phyloP scores from a whole-genome alignment of 257 asterid species.

The Phtheirospermum japonicum region DNA sequence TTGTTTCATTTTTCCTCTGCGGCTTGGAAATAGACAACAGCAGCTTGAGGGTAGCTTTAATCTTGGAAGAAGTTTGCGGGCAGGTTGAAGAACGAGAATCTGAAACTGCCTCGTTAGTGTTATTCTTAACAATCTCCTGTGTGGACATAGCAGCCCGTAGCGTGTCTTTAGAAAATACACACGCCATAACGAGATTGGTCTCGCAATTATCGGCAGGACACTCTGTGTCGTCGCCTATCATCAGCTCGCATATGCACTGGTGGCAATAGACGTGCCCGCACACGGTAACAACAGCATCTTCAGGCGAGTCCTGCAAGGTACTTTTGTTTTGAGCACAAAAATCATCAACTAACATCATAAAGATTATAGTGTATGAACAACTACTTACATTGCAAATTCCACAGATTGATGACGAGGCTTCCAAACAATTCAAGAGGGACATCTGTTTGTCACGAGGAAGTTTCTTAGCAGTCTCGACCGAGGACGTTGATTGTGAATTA shows the following conservation, averaged over 20 bases:
- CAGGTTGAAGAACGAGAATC: conserved; percentile 37
- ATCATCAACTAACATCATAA: no score
- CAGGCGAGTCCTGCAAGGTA: conserved; percentile 87
- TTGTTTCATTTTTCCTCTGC: neutral
- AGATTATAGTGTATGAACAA: neutral
- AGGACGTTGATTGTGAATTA: conserved; percentile 55
- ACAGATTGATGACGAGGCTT: conserved; percentile 84
- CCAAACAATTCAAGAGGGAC: conserved; percentile 72
- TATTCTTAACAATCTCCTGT: conserved; percentile 32
- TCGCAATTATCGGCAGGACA: conserved; percentile 81
- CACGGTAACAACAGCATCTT: conserved; percentile 85
- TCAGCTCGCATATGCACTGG: conserved; percentile 87
- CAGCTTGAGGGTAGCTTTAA: conserved; percentile 76
- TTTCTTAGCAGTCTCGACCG: conserved; percentile 74
- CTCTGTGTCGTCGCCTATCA: conserved; percentile 68
- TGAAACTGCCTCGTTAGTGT: conserved; percentile 31
- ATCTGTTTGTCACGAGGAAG: conserved; percentile 64
- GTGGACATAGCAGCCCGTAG: conserved; percentile 51
- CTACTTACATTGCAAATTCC: conserved; percentile 85
- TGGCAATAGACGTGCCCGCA: conserved; percentile 96
- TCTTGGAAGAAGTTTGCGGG: conserved; percentile 79
- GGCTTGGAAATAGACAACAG: conserved; percentile 53
- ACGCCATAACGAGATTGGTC: conserved; percentile 44
- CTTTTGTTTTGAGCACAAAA: neutral
- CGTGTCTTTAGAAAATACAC: conserved; percentile 57